phyloP scores from a whole-genome alignment of 2,329 filamentous ascomycete species.

The Diaporthe caulivora region DNA sequence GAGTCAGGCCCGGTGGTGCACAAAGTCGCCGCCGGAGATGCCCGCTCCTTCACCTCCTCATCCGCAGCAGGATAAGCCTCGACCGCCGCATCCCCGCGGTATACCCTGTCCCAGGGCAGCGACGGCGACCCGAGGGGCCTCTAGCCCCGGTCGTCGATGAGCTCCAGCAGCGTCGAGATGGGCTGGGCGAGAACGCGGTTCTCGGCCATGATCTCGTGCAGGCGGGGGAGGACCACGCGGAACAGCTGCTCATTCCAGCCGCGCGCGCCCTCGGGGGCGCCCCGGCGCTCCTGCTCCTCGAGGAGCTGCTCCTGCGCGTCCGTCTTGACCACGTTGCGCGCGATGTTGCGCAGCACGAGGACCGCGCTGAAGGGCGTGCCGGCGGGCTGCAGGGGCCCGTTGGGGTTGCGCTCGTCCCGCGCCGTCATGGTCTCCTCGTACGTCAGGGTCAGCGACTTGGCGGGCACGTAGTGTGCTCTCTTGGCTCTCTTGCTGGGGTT shows the following conservation, averaged over 20 bases:
- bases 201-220: conserved; percentile 78
- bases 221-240: conserved; percentile 71
- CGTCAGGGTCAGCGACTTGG: conserved; percentile 66
- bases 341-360: conserved; percentile 83
- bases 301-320: conserved; percentile 67
- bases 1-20: not conserved
- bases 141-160: conserved; percentile 44
- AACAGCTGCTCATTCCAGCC: conserved; percentile 79
- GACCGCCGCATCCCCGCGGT: no score
- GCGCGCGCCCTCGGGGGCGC: conserved; percentile 55
- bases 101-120: not conserved
- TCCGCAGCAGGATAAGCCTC: no score
- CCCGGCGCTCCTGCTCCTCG: conserved; percentile 60
- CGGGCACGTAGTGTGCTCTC: conserved; percentile 64
- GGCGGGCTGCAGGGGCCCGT: conserved; percentile 72
- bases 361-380: conserved; percentile 84
- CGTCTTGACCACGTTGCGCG: conserved; percentile 74
- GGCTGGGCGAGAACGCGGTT: conserved; percentile 68
- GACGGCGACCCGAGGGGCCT: not conserved
- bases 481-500: conserved; percentile 49
- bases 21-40: not conserved
- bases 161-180: conserved; percentile 49
- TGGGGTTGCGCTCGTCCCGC: conserved; percentile 70
- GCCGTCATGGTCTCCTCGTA: conserved; percentile 69
- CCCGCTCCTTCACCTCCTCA: no score